A percentile compares a stretch with the other conserved stretches of the same genome.
These are phyloP conservation scores for Colletotrichum musicola DNA, from an alignment of 2,329 filamentous ascomycete genomes.

Conservation along the genomic window DNA sequence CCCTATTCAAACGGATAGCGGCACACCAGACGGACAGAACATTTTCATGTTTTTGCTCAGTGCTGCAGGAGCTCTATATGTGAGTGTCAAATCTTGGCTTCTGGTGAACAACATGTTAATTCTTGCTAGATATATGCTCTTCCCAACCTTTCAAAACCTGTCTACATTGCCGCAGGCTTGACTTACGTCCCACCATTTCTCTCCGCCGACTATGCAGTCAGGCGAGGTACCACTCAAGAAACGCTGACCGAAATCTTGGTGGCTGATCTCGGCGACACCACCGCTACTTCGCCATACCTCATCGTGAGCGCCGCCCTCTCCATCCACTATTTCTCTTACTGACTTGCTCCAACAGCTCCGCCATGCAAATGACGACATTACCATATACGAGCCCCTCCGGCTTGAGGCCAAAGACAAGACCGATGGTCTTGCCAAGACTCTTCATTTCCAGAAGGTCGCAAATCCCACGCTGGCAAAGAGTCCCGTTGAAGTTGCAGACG, in stretches of 20 bases:
- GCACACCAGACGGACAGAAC: constrained; percentile 57
- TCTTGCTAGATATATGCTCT: constrained; percentile 78
- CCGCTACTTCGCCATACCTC: constrained; percentile 79
- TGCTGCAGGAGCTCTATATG: constrained; percentile 78
- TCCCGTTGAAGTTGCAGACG: constrained; percentile 61
- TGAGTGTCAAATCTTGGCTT: constrained; percentile 57
- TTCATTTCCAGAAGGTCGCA: constrained; percentile 82
- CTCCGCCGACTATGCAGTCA: constrained; percentile 76
- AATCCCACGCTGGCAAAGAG: constrained; percentile 76
- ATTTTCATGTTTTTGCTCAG: constrained; percentile 84
- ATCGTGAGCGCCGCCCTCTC: constrained; percentile 69
- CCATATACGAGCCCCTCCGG: constrained; percentile 86
- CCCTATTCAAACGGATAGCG: constrained; percentile 53
- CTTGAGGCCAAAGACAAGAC: constrained; percentile 52
- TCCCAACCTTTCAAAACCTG: constrained; percentile 76
- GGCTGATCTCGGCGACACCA: constrained; percentile 84
- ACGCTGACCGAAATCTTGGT: constrained; percentile 83
- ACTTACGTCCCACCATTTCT: constrained; percentile 83
- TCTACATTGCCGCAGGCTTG: constrained; percentile 82
- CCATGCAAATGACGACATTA: constrained; percentile 83
- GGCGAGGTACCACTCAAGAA: constrained; percentile 79
- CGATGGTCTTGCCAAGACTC: constrained; percentile 63
- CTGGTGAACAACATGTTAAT: constrained; percentile 1
- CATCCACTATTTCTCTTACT: not conserved
- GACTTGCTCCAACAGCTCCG: constrained; percentile 69